Conservation (phyloP, 192 early-diverging fungal genomes). For the Entophlyctis helioformis region DNA sequence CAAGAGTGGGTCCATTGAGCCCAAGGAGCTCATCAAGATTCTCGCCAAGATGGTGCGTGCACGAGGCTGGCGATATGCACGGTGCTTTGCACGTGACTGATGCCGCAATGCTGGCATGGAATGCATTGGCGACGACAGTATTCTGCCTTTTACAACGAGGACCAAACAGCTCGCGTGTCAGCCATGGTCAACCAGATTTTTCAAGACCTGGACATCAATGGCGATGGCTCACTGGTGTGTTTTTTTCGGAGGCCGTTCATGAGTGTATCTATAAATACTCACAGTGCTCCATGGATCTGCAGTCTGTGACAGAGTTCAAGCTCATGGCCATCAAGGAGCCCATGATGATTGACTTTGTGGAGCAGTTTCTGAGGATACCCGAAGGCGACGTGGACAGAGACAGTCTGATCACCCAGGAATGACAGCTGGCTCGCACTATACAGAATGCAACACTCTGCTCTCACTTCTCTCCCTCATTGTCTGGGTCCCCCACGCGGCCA, state of each 20-base stretch:
- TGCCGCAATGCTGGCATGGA: too few relatives aligned
- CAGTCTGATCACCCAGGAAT: too few relatives aligned
- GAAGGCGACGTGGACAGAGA: too few relatives aligned
- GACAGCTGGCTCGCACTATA: too few relatives aligned
- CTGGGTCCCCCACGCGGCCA: too few relatives aligned
- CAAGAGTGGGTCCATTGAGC: constrained; percentile 61
- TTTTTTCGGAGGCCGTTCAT: background rate
- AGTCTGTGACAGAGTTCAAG: constrained; percentile 66
- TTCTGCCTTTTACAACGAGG: constrained; percentile 50
- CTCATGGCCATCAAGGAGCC: constrained; percentile 70
- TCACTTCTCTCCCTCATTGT: too few relatives aligned
- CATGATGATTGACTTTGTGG: constrained; percentile 61
- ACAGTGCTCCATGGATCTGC: background rate
- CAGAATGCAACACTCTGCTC: too few relatives aligned
- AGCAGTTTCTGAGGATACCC: constrained; percentile 66
- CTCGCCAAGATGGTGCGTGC: constrained; percentile 68
- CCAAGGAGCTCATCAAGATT: constrained; percentile 56
- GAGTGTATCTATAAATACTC: background rate
- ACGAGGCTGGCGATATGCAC: too few relatives aligned
- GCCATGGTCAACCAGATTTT: constrained; percentile 60
- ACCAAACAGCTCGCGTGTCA: constrained; percentile 51
- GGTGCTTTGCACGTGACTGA: too few relatives aligned
- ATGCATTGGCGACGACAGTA: too few relatives aligned
- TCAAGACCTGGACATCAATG: constrained; percentile 69
- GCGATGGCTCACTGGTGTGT: constrained; percentile 59